Percentiles rank a stretch among this genome's conserved stretches.
phyloP scores from a whole-genome alignment of 2,329 filamentous ascomycete genomes.

The Diplocarpon rosae region DNA sequence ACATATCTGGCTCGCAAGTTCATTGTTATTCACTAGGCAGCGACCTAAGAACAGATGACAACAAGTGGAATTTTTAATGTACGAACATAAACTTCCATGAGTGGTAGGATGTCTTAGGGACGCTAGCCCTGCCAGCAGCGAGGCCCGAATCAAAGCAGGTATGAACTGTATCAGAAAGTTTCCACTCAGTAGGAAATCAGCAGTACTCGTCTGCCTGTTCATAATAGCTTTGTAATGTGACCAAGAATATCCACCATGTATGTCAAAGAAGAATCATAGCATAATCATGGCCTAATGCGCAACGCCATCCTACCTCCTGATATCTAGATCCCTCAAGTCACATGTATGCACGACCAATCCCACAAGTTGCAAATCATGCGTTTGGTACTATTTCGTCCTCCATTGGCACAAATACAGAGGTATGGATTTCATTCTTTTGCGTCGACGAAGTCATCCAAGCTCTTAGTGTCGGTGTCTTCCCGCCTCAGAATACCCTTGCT shows the following conservation, averaged over 20 bases:
- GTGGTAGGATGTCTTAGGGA: too few species aligned
- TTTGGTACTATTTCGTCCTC: neutral
- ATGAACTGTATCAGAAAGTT: too few species aligned
- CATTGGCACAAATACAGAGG: neutral
- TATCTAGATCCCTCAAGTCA: constrained; percentile 1
- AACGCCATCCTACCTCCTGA: neutral
- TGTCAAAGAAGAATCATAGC: neutral
- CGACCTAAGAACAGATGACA: neutral
- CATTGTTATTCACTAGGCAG: neutral
- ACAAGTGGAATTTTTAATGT: neutral
- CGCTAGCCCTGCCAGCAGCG: too few species aligned
- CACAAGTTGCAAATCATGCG: neutral
- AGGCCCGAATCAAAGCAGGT: too few species aligned
- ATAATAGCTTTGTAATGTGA: neutral
- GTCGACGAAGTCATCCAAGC: constrained; percentile 28
- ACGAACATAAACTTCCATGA: neutral
- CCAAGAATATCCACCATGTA: neutral
- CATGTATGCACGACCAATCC: constrained; percentile 5
- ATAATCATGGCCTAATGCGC: neutral
- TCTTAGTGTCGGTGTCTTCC: constrained; percentile 24
- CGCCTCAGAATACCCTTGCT: constrained; percentile 12
- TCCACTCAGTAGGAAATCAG: neutral
- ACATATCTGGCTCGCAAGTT: constrained; percentile 14
- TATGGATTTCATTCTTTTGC: constrained; percentile 18
- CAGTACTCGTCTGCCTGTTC: neutral